Percentiles rank a stretch among this genome's conserved stretches.
phyloP scores from a whole-genome alignment of 352 stramenopile genomes.

The Phytophthora litchii region DNA sequence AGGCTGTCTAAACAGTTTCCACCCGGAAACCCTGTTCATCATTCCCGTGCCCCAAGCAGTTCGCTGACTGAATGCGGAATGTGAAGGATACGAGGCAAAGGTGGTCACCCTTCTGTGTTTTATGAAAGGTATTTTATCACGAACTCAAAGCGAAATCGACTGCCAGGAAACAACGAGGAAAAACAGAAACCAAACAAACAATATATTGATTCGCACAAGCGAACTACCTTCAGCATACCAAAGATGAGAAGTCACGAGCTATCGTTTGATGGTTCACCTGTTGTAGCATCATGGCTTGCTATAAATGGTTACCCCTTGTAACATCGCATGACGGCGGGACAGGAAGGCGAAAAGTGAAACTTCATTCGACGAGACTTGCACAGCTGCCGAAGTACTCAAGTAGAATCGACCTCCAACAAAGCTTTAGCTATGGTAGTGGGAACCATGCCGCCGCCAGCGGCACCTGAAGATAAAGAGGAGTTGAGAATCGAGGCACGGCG shows the following conservation, averaged over 20 bases:
- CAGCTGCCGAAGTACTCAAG: background rate
- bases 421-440: conserved; percentile 29
- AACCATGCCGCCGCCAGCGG: conserved; percentile 31
- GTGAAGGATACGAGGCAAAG: conserved; percentile 5
- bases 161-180: conserved; percentile 20
- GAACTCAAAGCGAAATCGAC: conserved; percentile 21
- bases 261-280: background rate
- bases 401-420: background rate
- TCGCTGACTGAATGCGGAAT: conserved; percentile 12
- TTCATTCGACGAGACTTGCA: conserved; percentile 4
- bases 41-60: conserved; percentile 6
- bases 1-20: conserved; percentile 45
- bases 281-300: background rate
- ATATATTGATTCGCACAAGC: conserved; percentile 32
- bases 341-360: conserved; percentile 16
- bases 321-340: conserved; percentile 15
- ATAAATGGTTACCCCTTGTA: conserved; percentile 13
- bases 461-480: conserved; percentile 44
- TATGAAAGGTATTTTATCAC: conserved; percentile 46
- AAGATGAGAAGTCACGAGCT: too few relatives aligned
- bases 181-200: conserved; percentile 30
- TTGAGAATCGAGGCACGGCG: conserved; percentile 62
- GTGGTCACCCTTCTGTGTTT: conserved; percentile 25
- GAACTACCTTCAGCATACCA: conserved; percentile 16
- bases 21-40: background rate